Evolutionary conservation across 208 protist genomes (phyloP), one percentile per base, ranked within the genome.

Genomic region (Acanthamoeba triangularis): DNA sequence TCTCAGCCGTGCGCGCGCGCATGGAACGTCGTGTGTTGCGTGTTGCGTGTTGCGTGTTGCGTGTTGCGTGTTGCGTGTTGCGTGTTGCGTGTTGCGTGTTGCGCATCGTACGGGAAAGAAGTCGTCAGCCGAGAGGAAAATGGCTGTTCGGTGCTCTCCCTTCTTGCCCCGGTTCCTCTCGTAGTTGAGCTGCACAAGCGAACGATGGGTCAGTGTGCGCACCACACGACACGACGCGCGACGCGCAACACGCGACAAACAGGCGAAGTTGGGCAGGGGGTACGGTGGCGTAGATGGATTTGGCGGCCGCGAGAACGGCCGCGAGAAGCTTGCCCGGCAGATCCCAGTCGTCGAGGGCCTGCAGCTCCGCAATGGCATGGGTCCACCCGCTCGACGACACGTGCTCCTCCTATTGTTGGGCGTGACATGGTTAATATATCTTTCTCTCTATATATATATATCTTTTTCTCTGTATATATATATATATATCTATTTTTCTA

Each of bases 211-310:
- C 65, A 74, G 65, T 65, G 16, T 65, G 23, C 59, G 41, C 41
- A 47, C 41, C 5, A 47, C 41, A 47, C 41, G 37, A 41, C 37
- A 41, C 37, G 41, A 47, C 41, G 8, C 41, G 41, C 56, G 23
- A 25, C 56, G 23, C 52, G 52, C 52, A 59, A 47, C 41, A 47
- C 41, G 5, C 0, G 6, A 41, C 33, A 78, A 3, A 44, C 8
- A 41, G 35, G 35, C n/a, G 69, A 47, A 78, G 8, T 7, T 3
- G 25, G 35, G 25, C 14, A 10, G 69, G 14, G 69, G 13, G 56
- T 92, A 92, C 85, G 25, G 85, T 92, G 85, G 85, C 11, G 44
- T 92, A 92, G 35, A 92, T 67, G 85, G 56, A 61, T 30, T 92
- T 92, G 33, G 85, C 85, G 28, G 85, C 23, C 44, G 85, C 85